Evolutionary conservation across 2,329 filamentous ascomycete species (phyloP), one percentile per base, ranked within the genome.

Genomic region (Hortaea sp.): DNA sequence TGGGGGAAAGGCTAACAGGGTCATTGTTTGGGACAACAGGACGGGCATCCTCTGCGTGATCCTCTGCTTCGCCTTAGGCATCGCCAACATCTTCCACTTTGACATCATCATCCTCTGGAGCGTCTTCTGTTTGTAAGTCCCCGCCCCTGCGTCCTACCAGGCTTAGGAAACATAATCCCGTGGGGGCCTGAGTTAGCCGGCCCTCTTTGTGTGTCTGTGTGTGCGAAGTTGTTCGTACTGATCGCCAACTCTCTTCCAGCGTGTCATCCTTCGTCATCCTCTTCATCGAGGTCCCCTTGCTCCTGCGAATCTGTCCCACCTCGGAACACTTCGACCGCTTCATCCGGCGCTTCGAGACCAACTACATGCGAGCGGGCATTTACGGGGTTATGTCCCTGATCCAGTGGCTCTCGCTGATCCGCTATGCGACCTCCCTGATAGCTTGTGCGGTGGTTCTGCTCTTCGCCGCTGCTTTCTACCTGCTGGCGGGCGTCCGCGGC

Each of bases 281-380:
- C 58, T 74, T 74, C 61, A 69, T 73, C 55, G 71, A 98, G 68
- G 83, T 98, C 12, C 92, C 92, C 29, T 82, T 97, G 49, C 85
- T 98, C 48, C 82, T 98, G 51, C 86, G 92, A 69, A 95, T 98
- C 72, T 98, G 92, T 73, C 92, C 92, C 48, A 98, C 92, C 5
- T 97, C 90, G 10, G 69, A 82, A 53, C 81, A 78, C 54, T 98
- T 98, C 71, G 92, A 98, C 67, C 73, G 71, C 55, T 83, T 88
- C 65, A 90, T 98, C 67, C 88, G 90, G 68, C 83, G 79, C 62
- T 86, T 98, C 73, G 88, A 88, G 53, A 94, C 89, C 49, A 97
- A 95, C 74, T 97, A 89, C 73, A 94, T 92, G 82, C 88, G 92
- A 69, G 90, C 90, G 13, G 84, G 74, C 48, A 84, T 94, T 63